Conservation (phyloP, 2,329 filamentous ascomycete species). For the Venturia effusa region DNA sequence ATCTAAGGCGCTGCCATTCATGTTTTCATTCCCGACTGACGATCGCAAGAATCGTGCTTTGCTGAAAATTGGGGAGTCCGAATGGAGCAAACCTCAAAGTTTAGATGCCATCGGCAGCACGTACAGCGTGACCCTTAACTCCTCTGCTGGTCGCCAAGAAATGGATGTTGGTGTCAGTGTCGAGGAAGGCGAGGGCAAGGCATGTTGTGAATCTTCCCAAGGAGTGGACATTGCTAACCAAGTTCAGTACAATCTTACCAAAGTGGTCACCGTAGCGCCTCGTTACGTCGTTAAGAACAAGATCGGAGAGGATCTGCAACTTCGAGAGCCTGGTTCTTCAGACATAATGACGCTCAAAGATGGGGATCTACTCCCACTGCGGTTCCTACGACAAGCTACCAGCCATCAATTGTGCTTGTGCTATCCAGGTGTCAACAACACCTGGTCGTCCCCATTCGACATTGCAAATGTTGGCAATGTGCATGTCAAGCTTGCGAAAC, state of each 20-base stretch:
- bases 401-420: constrained; percentile 87
- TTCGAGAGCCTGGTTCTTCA: constrained; percentile 85
- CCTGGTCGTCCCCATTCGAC: constrained; percentile 96
- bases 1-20: constrained; percentile 74
- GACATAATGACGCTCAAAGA: constrained; percentile 67
- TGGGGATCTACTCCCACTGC: constrained; percentile 72
- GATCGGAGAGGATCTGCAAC: constrained; percentile 74
- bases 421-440: constrained; percentile 88
- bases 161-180: constrained; percentile 87
- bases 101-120: constrained; percentile 96
- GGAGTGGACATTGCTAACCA: constrained; percentile 6
- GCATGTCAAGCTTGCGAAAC: constrained; percentile 87
- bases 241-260: constrained; percentile 73
- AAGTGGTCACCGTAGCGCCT: constrained; percentile 85
- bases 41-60: constrained; percentile 86
- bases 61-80: constrained; percentile 77
- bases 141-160: constrained; percentile 59
- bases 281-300: constrained; percentile 93
- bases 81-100: constrained; percentile 96
- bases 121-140: constrained; percentile 74
- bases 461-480: constrained; percentile 89
- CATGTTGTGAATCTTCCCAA: constrained; percentile 7
- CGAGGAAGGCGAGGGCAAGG: constrained; percentile 80
- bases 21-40: constrained; percentile 87
- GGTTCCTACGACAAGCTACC: constrained; percentile 74